These are phyloP conservation scores for Sicyos edulis DNA, from an alignment of 306 rosid species.

Conservation along the genomic window DNA sequence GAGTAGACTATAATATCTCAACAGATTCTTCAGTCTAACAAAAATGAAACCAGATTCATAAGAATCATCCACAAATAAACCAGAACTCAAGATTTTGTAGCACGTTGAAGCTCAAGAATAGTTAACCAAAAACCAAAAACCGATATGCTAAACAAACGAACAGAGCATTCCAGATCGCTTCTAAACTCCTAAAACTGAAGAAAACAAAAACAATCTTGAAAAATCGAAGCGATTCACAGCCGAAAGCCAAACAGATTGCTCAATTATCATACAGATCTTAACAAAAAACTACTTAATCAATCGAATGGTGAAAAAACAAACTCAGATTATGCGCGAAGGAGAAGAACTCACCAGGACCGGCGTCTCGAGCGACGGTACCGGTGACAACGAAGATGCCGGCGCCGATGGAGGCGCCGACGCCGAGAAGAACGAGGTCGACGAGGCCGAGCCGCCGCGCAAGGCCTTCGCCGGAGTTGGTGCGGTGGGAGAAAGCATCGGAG, in stretches of 20 bases:
- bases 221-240: background rate
- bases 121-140: background rate
- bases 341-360: slow-evolving; percentile 61
- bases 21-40: slow-evolving; percentile 57
- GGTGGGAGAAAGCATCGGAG: slow-evolving; percentile 41
- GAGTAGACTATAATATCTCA: slow-evolving; percentile 47
- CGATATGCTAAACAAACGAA: background rate
- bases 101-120: background rate
- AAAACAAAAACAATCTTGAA: background rate
- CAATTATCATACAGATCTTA: slow-evolving; percentile 9
- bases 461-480: slow-evolving; percentile 47
- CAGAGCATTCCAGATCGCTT: background rate
- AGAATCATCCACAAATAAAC: too few species aligned
- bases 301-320: background rate
- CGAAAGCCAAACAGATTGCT: background rate
- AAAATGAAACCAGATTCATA: background rate
- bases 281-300: background rate
- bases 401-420: slow-evolving; percentile 91
- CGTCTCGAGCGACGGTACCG: slow-evolving; percentile 91
- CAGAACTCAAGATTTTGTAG: background rate
- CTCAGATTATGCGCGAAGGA: too few species aligned
- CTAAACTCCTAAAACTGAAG: background rate
- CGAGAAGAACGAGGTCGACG: slow-evolving; percentile 76
- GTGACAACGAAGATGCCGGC: slow-evolving; percentile 90
- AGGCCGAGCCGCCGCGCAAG: slow-evolving; percentile 80